phyloP scores from a whole-genome alignment of 805 yeast species.

The Saccharomycopsis sp. region DNA sequence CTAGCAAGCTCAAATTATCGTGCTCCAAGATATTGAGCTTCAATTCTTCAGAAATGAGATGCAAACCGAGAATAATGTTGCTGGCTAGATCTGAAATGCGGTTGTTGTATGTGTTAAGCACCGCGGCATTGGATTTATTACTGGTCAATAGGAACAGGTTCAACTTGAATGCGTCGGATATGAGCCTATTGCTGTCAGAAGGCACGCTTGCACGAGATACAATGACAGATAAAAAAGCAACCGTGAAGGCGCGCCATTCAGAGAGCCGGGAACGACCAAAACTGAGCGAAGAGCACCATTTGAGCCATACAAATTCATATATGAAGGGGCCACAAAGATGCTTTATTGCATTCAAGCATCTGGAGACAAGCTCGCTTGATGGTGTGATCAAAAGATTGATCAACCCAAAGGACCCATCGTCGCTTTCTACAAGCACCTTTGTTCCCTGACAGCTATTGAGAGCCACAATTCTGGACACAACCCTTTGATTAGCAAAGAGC shows the following conservation, averaged over 20 bases:
- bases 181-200: constrained; percentile 6
- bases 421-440: constrained; percentile 15
- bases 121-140: constrained; percentile 27
- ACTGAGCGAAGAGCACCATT: constrained; percentile 53
- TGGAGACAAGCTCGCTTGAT: constrained; percentile 34
- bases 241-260: constrained; percentile 58
- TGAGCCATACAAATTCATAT: constrained; percentile 50
- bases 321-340: constrained; percentile 52
- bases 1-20: constrained; percentile 35
- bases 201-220: constrained; percentile 36
- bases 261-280: constrained; percentile 27
- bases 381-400: constrained; percentile 40
- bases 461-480: constrained; percentile 21
- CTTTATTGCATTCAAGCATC: constrained; percentile 43
- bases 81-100: constrained; percentile 51
- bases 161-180: background rate
- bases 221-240: constrained; percentile 42
- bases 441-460: constrained; percentile 20
- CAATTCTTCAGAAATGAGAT: constrained; percentile 70
- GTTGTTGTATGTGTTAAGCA: constrained; percentile 13
- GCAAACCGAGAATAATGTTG: constrained; percentile 60
- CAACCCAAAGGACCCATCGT: constrained; percentile 20
- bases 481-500: constrained; percentile 24
- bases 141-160: constrained; percentile 11
- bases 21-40: constrained; percentile 46